phyloP scores from a whole-genome alignment of 2,329 filamentous ascomycete genomes.

The Diaporthe citriasiana region DNA sequence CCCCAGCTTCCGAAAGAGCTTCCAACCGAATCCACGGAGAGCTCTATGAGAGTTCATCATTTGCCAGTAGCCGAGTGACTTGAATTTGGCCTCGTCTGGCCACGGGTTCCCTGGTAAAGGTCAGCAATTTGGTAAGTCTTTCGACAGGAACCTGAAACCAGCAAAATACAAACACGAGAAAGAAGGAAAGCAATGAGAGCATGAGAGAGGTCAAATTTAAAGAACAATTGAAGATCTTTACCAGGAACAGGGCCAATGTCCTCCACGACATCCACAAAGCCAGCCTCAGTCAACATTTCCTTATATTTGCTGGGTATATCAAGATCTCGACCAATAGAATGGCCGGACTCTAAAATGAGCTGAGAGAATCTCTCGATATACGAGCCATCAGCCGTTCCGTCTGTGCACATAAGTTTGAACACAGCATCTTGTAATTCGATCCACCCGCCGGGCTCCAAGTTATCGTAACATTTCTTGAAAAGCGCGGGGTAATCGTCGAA shows the following conservation, averaged over 20 bases:
- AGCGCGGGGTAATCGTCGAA: conserved; percentile 61
- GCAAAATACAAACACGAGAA: neutral
- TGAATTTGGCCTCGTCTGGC: conserved; percentile 48
- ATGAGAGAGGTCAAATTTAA: neutral
- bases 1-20: conserved; percentile 47
- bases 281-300: conserved; percentile 43
- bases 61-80: conserved; percentile 50
- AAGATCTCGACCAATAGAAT: conserved; percentile 19
- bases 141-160: neutral
- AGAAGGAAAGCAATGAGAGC: neutral
- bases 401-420: conserved; percentile 28
- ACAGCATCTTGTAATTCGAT: conserved; percentile 53
- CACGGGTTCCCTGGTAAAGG: conserved; percentile 49
- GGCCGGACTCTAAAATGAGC: conserved; percentile 11
- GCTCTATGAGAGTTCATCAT: conserved; percentile 50
- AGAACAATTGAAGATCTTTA: neutral
- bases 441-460: conserved; percentile 54
- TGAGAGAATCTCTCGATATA: conserved; percentile 21
- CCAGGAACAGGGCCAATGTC: conserved; percentile 43
- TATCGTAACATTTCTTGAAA: conserved; percentile 64
- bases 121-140: neutral
- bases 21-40: conserved; percentile 48
- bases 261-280: conserved; percentile 51
- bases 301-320: conserved; percentile 32
- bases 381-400: conserved; percentile 20